These are phyloP conservation scores for Penicillium silybi DNA, from an alignment of 495 filamentous ascomycete species.

Conservation along the genomic window DNA sequence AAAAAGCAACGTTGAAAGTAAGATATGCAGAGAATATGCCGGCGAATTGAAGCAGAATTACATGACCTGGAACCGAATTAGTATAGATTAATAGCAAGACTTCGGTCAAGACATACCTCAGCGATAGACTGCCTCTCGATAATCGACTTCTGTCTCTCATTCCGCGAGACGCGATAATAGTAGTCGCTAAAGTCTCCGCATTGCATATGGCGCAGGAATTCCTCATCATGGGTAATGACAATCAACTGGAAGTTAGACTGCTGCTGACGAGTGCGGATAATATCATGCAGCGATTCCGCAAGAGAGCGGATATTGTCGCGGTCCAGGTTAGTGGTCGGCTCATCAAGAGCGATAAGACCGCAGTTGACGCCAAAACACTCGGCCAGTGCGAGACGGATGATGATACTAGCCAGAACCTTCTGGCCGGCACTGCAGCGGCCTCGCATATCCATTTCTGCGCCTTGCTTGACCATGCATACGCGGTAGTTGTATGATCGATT, in stretches of 20 bases:
- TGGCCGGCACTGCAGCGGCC: conserved; percentile 95
- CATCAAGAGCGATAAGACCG: conserved; percentile 93
- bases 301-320: conserved; percentile 88
- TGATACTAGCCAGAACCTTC: conserved; percentile 93
- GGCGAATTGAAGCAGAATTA: background rate
- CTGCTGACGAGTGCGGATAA: conserved; percentile 76
- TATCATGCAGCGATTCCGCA: conserved; percentile 77
- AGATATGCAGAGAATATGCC: background rate
- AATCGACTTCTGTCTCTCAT: conserved; percentile 80
- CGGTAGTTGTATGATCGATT: conserved; percentile 95
- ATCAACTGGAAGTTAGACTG: conserved; percentile 97
- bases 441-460: conserved; percentile 99
- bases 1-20: background rate
- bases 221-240: conserved; percentile 98
- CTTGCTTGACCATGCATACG: conserved; percentile 96
- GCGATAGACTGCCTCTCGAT: conserved; percentile 71
- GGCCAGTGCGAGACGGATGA: conserved; percentile 93
- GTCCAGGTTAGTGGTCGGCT: conserved; percentile 97
- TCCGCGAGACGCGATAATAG: conserved; percentile 81
- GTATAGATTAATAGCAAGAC: background rate
- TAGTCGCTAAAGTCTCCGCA: conserved; percentile 90
- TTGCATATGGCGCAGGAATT: conserved; percentile 90
- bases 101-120: conserved; percentile 38
- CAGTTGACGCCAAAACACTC: conserved; percentile 97
- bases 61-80: conserved; percentile 19